A percentile compares a stretch with the other conserved stretches of the same genome.
Conservation (phyloP, 805 yeast genomes). For the Pichia sporocuriosa region DNA sequence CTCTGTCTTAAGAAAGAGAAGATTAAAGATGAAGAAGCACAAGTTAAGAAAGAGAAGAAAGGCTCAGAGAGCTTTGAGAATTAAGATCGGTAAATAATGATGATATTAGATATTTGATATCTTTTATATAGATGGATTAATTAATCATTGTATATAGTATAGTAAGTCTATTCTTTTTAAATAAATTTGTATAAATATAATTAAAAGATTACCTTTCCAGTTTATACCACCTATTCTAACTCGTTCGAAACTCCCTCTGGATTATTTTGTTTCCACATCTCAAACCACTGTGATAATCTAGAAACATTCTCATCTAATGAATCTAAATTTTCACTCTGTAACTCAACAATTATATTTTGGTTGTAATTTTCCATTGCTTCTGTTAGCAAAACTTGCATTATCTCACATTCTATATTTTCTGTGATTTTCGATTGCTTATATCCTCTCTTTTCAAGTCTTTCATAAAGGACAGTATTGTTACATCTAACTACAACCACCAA, state of each 20-base stretch:
- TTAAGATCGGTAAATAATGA: constrained; percentile 46
- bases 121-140: constrained; percentile 1
- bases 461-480: constrained; percentile 63
- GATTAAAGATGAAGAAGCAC: constrained; percentile 95
- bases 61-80: constrained; percentile 77
- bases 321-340: constrained; percentile 64
- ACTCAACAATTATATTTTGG: constrained; percentile 74
- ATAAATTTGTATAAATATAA: no score
- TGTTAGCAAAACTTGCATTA: constrained; percentile 83
- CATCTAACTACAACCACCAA: constrained; percentile 84
- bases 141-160: neutral
- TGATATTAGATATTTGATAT: neutral
- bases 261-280: constrained; percentile 64
- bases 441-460: constrained; percentile 67
- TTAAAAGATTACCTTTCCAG: no score
- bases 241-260: constrained; percentile 54
- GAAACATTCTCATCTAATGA: constrained; percentile 79
- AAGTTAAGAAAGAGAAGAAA: constrained; percentile 95
- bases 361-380: constrained; percentile 84
- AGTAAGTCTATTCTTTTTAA: neutral
- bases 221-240: no score
- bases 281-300: constrained; percentile 67
- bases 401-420: constrained; percentile 93
- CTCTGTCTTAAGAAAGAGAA: constrained; percentile 76
- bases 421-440: constrained; percentile 77